Conservation (phyloP, 2,329 filamentous ascomycete genomes). For the Pezicula carpinea region DNA sequence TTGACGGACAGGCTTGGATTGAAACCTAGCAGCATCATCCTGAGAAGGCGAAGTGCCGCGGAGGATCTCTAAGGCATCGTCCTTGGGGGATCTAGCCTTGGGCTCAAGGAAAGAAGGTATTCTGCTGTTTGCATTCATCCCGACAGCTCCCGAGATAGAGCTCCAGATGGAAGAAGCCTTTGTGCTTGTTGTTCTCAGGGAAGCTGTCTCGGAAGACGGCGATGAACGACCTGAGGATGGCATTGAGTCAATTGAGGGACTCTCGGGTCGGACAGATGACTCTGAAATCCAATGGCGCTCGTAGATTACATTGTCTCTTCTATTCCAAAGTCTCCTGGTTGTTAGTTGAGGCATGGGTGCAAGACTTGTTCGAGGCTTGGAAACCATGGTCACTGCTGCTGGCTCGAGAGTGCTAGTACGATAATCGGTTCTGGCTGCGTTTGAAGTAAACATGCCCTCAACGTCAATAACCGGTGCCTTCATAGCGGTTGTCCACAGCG, state of each 20-base stretch:
- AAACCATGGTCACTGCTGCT: conserved; percentile 20
- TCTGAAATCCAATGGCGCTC: conserved; percentile 29
- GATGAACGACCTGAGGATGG: conserved; percentile 25
- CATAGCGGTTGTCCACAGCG: background rate
- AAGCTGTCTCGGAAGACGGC: conserved; percentile 25
- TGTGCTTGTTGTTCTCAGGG: conserved; percentile 26
- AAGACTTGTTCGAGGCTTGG: conserved; percentile 13
- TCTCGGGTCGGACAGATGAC: conserved; percentile 24
- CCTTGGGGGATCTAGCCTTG: conserved; percentile 1
- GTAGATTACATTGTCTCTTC: conserved; percentile 5
- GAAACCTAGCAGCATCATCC: background rate
- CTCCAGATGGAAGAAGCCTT: conserved; percentile 23
- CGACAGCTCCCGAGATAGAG: conserved; percentile 18
- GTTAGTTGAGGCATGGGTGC: conserved; percentile 11
- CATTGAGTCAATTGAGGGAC: conserved; percentile 24
- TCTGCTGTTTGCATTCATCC: conserved; percentile 2
- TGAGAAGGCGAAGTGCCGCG: background rate
- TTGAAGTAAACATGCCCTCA: conserved; percentile 17
- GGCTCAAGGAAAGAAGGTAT: conserved; percentile 1
- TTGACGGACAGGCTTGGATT: background rate
- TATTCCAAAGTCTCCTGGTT: conserved; percentile 23
- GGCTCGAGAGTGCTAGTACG: conserved; percentile 17
- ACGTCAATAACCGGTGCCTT: background rate
- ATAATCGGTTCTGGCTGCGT: conserved; percentile 10
- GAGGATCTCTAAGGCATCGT: background rate